Evolutionary conservation across 2,329 filamentous ascomycete species (phyloP), one percentile per base, ranked within the genome.

Genomic region (Cyphellophora europaea): DNA sequence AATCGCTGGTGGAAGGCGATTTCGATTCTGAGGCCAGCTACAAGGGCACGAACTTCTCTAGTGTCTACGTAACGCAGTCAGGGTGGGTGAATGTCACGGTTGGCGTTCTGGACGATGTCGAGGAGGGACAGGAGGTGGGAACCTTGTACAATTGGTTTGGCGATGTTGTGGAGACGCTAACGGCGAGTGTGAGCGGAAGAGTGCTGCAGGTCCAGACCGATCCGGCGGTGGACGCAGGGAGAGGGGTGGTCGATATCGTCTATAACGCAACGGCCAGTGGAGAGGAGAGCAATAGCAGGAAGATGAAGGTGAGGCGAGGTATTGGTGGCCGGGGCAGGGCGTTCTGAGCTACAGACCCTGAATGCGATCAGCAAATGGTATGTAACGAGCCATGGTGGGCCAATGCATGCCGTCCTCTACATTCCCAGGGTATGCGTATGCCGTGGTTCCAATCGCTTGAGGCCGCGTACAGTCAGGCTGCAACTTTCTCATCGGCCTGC

Each of bases 81-180:
- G 37, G 37, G 3, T 39, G 37, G 37, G 32, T 39, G 5, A 21
- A 39, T 10, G 19, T 39, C 14, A 19, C 32, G 28, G 33, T 39
- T 5, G 25, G 15, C 5, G 19, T 27, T 5, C 25, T 39, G 27
- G 12, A 35, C 5, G 16, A 35, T 12, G 27, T 39, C 8, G 15
- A 39, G 25, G 37, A 39, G 27, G 37, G 37, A 11, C 32, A 39
- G 25, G 11, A 34, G 5, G 32, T 39, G 11, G 37, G 25, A 5
- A 19, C 16, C 3, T 3, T 39, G 12, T 39, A 35, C 23, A 32
- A 39, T 21, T 30, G 30, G 11, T 39, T 31, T 31, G 37, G 37
- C 4, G 37, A 39, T 27, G 32, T 35, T 12, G 18, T 39, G 11
- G 32, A 39, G 32, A 23, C 13, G 6, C 11, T 39, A 32, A 39